These are phyloP conservation scores for Euphorbia lathyris DNA, from an alignment of 345 rosid genomes.

Conservation along the genomic window DNA sequence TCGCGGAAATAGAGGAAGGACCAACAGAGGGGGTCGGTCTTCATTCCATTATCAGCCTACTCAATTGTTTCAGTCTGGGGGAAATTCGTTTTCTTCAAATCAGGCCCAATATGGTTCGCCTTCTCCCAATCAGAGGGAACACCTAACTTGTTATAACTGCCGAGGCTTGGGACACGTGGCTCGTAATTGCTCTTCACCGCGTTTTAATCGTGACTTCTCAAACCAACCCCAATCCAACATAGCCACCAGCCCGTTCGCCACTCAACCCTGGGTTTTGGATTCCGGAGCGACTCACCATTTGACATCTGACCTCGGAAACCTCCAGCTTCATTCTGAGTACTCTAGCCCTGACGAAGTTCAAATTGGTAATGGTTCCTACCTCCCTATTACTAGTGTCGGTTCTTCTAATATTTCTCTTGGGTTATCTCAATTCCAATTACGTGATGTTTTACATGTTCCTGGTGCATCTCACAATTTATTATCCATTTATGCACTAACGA, in stretches of 20 bases:
- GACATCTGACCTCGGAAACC: not conserved
- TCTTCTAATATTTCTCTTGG: no score
- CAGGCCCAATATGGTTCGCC: no score
- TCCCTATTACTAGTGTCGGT: not conserved
- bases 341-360: not conserved
- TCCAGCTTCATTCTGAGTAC: not conserved
- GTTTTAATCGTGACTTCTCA: not conserved
- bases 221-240: not conserved
- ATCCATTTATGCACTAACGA: not conserved
- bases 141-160: not conserved
- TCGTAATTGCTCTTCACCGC: not conserved
- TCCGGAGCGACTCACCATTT: not conserved
- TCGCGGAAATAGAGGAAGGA: no score
- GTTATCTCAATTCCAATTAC: not conserved
- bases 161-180: not conserved
- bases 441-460: not conserved
- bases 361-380: not conserved
- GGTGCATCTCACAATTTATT: not conserved
- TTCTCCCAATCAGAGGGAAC: no score
- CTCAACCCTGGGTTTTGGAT: not conserved
- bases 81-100: no score
- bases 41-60: no score
- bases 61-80: no score
- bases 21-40: no score
- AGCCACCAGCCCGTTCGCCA: not conserved